Evolutionary conservation across 352 stramenopile species (phyloP), one percentile per base, ranked within the genome.

Genomic region (Pythium biforme): DNA sequence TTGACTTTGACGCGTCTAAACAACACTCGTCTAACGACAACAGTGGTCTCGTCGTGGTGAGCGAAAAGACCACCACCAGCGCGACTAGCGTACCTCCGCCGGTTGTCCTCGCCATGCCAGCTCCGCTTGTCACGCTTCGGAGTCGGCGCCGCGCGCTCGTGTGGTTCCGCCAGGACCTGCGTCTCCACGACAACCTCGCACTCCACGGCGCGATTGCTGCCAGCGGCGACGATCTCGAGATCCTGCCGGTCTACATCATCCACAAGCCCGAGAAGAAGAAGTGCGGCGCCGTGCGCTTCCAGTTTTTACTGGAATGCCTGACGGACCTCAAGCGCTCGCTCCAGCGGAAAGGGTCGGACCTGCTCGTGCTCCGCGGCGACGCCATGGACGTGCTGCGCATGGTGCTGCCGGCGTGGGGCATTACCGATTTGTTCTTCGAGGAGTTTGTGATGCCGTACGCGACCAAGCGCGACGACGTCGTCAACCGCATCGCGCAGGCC

Each of bases 151-250:
- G 77, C 9, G 78, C 79, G 5, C 46, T 92, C 19, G 66, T 90
- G 27, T 99, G 96, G 96, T 98, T 99, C 58, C 85, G 96, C 6
- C 97, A 98, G 34, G 93, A 96, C 55, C 70, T 99, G 49, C 76
- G 96, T 20, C 58, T 99, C 23, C 92, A 98, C 72, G 97, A 99
- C 79, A 99, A 99, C 75, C 80, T 94, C 34, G 87, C 89, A 27
- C 73, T 99, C 12, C 55, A 90, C 17, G 79, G 81, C 19, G 88
- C 90, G 4, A 73, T 92, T 54, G 37, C 43, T 7, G 40, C 4
- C 7, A 37, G 7, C 31, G 31, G 31, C 31, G 31, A 46, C 47
- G 1, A 37, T 25, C 53, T 71, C 5, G 73, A 79, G 55, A 55
- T 90, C 5, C 59, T 89, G 25, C 86, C 92, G 0, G 65, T 97